These are phyloP conservation scores for Fusarium haematococcum DNA, from an alignment of 2,329 filamentous ascomycete genomes.

Conservation along the genomic window DNA sequence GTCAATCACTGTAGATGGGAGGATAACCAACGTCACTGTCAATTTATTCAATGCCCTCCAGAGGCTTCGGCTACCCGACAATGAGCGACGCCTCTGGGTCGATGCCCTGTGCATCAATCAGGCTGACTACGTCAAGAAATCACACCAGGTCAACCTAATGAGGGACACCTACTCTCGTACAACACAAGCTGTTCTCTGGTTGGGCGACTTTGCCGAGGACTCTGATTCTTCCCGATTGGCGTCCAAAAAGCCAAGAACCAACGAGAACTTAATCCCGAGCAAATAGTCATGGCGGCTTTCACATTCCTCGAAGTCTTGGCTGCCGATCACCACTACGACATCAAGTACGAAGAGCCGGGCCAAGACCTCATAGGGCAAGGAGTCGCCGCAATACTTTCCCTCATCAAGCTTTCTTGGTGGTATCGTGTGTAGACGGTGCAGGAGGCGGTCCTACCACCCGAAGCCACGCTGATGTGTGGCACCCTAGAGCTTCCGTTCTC, in stretches of 20 bases:
- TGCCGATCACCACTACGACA: background rate
- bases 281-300: background rate
- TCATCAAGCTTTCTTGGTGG: background rate
- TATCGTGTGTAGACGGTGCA: background rate
- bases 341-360: background rate
- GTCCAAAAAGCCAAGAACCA: background rate
- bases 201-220: slow-evolving; percentile 50
- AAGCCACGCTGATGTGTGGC: background rate
- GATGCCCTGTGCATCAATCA: slow-evolving; percentile 24
- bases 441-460: background rate
- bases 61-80: background rate
- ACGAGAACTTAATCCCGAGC: background rate
- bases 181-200: slow-evolving; percentile 8
- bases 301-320: background rate
- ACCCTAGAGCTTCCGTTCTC: background rate
- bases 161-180: slow-evolving; percentile 7
- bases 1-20: background rate
- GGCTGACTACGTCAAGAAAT: slow-evolving; percentile 7
- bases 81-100: background rate
- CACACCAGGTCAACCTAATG: slow-evolving; percentile 8
- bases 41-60: slow-evolving; percentile 2
- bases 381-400: background rate
- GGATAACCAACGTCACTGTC: background rate
- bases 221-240: slow-evolving; percentile 23
- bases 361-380: background rate